These are phyloP conservation scores for Penicillium verrucosum DNA, from an alignment of 2,329 filamentous ascomycete species.

Conservation along the genomic window DNA sequence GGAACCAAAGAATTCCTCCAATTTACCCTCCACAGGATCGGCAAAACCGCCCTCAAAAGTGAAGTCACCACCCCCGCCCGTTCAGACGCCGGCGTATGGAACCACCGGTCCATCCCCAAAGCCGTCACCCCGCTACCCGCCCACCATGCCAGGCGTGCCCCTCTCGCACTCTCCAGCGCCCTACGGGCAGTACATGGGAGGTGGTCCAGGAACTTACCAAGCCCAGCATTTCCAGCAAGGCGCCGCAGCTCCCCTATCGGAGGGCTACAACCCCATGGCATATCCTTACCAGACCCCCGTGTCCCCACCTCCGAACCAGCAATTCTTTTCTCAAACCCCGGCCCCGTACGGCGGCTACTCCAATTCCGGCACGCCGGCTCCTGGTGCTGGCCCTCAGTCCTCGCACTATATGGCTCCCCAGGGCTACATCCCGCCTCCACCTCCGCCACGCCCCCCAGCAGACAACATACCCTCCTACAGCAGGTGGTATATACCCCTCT, in stretches of 20 bases:
- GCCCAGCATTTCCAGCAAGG: constrained; percentile 41
- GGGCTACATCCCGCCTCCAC: constrained; percentile 65
- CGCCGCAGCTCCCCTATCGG: constrained; percentile 40
- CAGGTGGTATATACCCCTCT: constrained; percentile 51
- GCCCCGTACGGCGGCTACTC: constrained; percentile 35
- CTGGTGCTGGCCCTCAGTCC: constrained; percentile 32
- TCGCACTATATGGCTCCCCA: constrained; percentile 51
- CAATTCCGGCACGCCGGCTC: constrained; percentile 33
- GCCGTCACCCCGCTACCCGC: constrained; percentile 37
- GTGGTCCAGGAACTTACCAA: constrained; percentile 26
- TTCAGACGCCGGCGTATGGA: constrained; percentile 33
- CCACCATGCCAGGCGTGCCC: constrained; percentile 26
- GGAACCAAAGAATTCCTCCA: constrained; percentile 49
- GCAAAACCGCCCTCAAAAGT: constrained; percentile 46
- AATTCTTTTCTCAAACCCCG: constrained; percentile 37
- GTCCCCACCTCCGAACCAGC: constrained; percentile 44
- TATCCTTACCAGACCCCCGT: constrained; percentile 45
- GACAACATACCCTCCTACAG: constrained; percentile 40
- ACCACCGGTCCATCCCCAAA: constrained; percentile 41
- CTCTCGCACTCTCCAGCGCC: constrained; percentile 38
- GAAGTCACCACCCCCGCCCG: constrained; percentile 36
- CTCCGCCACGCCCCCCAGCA: constrained; percentile 63
- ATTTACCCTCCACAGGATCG: constrained; percentile 40
- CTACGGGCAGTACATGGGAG: constrained; percentile 35
- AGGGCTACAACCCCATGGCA: constrained; percentile 52